These are phyloP conservation scores for Afroboletus lepidellus DNA, from an alignment of 1,284 basidiomycete species.

Conservation along the genomic window DNA sequence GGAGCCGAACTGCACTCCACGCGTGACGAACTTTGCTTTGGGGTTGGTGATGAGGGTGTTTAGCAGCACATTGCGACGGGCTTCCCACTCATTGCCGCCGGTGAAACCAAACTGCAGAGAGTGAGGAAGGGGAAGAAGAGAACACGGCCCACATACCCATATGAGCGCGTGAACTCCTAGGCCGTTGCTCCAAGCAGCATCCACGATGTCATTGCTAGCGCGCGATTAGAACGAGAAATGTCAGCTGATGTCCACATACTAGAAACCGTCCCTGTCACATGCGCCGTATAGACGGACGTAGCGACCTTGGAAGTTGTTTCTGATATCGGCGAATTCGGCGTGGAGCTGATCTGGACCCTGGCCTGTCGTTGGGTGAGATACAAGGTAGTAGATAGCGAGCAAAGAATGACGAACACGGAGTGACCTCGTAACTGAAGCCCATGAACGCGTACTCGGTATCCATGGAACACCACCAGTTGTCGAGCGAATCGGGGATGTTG, in stretches of 20 bases:
- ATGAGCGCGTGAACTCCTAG: slow-evolving; percentile 74
- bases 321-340: slow-evolving; percentile 63
- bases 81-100: slow-evolving; percentile 52
- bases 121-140: slow-evolving; percentile 3
- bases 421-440: slow-evolving; percentile 71
- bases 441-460: slow-evolving; percentile 68
- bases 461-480: slow-evolving; percentile 66
- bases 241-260: not conserved
- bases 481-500: slow-evolving; percentile 42
- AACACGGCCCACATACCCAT: slow-evolving; percentile 49
- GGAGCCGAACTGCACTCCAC: slow-evolving; percentile 70
- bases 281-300: slow-evolving; percentile 6
- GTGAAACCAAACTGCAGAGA: slow-evolving; percentile 59
- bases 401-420: slow-evolving; percentile 43
- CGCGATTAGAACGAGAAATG: not conserved
- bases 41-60: slow-evolving; percentile 59
- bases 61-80: slow-evolving; percentile 54
- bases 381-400: not conserved
- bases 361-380: slow-evolving; percentile 34
- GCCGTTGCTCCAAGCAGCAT: slow-evolving; percentile 68
- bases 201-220: slow-evolving; percentile 61
- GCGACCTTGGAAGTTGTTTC: slow-evolving; percentile 56
- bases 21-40: slow-evolving; percentile 65
- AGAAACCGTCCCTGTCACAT: slow-evolving; percentile 3
- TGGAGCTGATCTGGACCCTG: slow-evolving; percentile 49